Evolutionary conservation across 202 grass and related monocot genomes (phyloP).

Genomic region (Setaria viridis): DNA sequence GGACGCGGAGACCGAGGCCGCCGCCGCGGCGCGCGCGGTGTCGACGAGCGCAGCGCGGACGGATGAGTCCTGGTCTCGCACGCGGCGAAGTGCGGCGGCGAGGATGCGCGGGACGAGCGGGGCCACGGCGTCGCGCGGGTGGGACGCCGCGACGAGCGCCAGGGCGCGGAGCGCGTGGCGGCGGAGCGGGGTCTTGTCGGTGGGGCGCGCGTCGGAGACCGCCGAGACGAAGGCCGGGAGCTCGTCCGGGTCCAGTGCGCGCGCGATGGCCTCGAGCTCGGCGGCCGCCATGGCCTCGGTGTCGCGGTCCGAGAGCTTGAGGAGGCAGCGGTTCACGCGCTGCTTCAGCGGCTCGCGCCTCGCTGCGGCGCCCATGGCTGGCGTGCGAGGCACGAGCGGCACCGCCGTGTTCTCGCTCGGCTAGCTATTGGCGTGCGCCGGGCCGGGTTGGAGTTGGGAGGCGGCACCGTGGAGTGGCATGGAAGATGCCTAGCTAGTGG

Average conservation of each 20-base stretch:
- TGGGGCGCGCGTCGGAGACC: slow-evolving; percentile 87
- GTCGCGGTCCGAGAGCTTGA: slow-evolving; percentile 91
- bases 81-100: slow-evolving; percentile 79
- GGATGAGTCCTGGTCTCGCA: slow-evolving; percentile 96
- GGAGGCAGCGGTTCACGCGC: slow-evolving; percentile 91
- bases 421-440: slow-evolving; percentile 37
- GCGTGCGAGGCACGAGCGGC: not conserved
- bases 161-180: slow-evolving; percentile 86
- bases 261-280: slow-evolving; percentile 91
- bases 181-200: slow-evolving; percentile 91
- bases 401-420: not conserved
- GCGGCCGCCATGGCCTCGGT: slow-evolving; percentile 92
- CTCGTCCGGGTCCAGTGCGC: slow-evolving; percentile 58
- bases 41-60: slow-evolving; percentile 89
- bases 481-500: slow-evolving; percentile 34
- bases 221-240: slow-evolving; percentile 82
- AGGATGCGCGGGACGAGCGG: slow-evolving; percentile 92
- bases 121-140: slow-evolving; percentile 63
- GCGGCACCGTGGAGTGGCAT: slow-evolving; percentile 40
- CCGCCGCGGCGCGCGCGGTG: slow-evolving; percentile 66
- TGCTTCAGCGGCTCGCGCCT: slow-evolving; percentile 68
- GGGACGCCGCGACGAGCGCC: slow-evolving; percentile 64
- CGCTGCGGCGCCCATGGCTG: slow-evolving; percentile 55
- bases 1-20: slow-evolving; percentile 42
- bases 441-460: slow-evolving; percentile 10